Evolutionary conservation across 176 grass and related monocot genomes (phyloP), one percentile per base, ranked within the genome.

Genomic region (Tillandsia fasciculata): DNA sequence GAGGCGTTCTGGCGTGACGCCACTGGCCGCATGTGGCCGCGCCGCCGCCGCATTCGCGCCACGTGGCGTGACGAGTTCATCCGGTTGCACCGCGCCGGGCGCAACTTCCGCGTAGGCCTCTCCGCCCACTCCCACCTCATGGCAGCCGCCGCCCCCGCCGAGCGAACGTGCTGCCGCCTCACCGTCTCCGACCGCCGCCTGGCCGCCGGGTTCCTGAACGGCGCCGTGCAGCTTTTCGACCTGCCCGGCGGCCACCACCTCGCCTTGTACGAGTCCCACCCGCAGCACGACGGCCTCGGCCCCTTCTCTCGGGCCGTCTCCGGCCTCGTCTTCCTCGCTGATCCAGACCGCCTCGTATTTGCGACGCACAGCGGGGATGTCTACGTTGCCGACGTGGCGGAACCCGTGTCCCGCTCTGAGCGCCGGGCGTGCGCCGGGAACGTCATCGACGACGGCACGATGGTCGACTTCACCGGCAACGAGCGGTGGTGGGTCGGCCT

Each of bases 41-140:
- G 57, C 10, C 75, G 51, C 7, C 64, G 51, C 11, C 48, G 42
- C 70, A 47, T 65, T 1, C 64, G 52, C 8, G 65, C 81, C 0
- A 73, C 53, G 11, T 83, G 81, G 81, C 81, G 42, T 50, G 75
- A 66, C 17, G 81, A 83, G 63, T 83, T 77, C 69, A n/a, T 74
- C 28, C 75, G 67, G 10, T 61, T 74, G 11, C 81, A 83, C 72
- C 52, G 52, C 48, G 78, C 74, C 15, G 74, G 65, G 20, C 52
- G 53, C 29, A 83, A 83, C 70, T 83, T 83, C 26, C 81, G 70
- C 1, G 23, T 50, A 63, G 52, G 64, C 24, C 81, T 75, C 52
- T 83, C 64, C 9, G 52, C 12, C n/a, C 49, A 83, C 23, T 83
- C 81, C 17, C 69, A 22, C 49, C 63, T 73, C 14, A 52, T 73